Percentiles rank a stretch among this genome's conserved stretches.
Evolutionary conservation across 2,329 filamentous ascomycete genomes (phyloP).

Genomic region (Cadophora malorum): DNA sequence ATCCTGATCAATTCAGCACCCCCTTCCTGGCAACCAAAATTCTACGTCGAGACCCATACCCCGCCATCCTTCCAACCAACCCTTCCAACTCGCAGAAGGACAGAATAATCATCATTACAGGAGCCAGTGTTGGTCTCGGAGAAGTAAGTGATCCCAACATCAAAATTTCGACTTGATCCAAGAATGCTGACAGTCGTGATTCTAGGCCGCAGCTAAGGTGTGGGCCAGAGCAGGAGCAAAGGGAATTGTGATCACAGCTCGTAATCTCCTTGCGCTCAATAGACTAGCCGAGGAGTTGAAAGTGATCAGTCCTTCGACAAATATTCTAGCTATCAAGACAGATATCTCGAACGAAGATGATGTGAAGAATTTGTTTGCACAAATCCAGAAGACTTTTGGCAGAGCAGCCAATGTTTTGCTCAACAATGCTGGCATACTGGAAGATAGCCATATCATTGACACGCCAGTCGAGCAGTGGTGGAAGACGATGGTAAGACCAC

Average conservation of each 20-base stretch:
- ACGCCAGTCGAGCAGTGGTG: constrained; percentile 53
- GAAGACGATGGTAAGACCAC: constrained; percentile 40
- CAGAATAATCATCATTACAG: constrained; percentile 41
- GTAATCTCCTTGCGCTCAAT: constrained; percentile 30
- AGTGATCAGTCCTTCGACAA: constrained; percentile 25
- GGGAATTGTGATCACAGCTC: constrained; percentile 45
- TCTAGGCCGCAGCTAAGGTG: constrained; percentile 38
- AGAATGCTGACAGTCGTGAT: not conserved
- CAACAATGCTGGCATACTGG: constrained; percentile 51
- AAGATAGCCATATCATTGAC: constrained; percentile 47
- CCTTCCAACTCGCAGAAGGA: constrained; percentile 34
- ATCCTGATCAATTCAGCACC: constrained; percentile 33
- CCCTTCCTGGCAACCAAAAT: constrained; percentile 39
- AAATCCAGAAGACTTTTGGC: constrained; percentile 34
- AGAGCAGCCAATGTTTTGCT: constrained; percentile 48
- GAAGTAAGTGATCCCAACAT: too few species aligned
- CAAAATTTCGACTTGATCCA: too few species aligned
- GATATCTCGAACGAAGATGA: constrained; percentile 34
- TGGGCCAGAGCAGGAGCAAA: constrained; percentile 42
- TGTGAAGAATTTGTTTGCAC: constrained; percentile 32
- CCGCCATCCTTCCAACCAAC: constrained; percentile 37
- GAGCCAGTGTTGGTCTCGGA: constrained; percentile 44
- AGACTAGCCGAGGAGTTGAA: constrained; percentile 27
- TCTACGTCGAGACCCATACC: constrained; percentile 40
- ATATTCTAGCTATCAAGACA: constrained; percentile 28